A percentile compares a stretch with the other conserved stretches of the same genome.
These are phyloP conservation scores for Fraxinus paxiana DNA, from an alignment of 305 asterid genomes.

Conservation along the genomic window DNA sequence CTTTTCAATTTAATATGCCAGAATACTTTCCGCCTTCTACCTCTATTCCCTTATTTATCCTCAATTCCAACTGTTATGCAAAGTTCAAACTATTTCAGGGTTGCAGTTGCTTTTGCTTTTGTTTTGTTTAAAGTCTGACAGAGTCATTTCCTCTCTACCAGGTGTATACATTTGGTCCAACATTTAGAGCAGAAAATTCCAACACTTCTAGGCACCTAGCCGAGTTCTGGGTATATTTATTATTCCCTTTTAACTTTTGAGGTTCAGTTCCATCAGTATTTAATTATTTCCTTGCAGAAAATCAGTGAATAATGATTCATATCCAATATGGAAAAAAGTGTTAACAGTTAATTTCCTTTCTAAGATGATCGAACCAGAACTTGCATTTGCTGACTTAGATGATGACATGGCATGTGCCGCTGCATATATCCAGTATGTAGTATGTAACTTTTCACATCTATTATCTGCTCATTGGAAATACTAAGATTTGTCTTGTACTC, in stretches of 20 bases:
- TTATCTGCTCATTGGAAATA: constrained; percentile 14
- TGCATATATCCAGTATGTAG: constrained; percentile 99
- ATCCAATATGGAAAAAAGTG: constrained; percentile 12
- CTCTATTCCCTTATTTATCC: neutral
- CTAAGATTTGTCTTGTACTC: constrained; percentile 5
- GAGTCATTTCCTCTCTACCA: constrained; percentile 31
- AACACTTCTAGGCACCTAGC: constrained; percentile 95
- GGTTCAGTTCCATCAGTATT: neutral
- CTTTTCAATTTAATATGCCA: constrained; percentile 18
- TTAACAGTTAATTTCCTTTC: constrained; percentile 27
- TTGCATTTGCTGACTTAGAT: constrained; percentile 85
- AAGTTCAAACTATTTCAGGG: constrained; percentile 11
- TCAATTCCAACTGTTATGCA: neutral
- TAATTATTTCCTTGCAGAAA: neutral
- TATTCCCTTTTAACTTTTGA: neutral
- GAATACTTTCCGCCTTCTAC: constrained; percentile 13
- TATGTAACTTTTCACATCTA: constrained; percentile 70
- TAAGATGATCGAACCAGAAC: constrained; percentile 98
- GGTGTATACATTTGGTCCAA: constrained; percentile 99
- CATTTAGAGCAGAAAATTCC: constrained; percentile 96
- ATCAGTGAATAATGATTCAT: constrained; percentile 10
- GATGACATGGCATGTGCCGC: constrained; percentile 99
- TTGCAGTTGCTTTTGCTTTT: neutral
- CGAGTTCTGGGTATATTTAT: constrained; percentile 77
- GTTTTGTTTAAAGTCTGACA: constrained; percentile 18